Percentiles rank a stretch among this genome's conserved stretches.
Evolutionary conservation across 2,329 filamentous ascomycete genomes (phyloP).

Genomic region (Sporothrix dimorphospora): DNA sequence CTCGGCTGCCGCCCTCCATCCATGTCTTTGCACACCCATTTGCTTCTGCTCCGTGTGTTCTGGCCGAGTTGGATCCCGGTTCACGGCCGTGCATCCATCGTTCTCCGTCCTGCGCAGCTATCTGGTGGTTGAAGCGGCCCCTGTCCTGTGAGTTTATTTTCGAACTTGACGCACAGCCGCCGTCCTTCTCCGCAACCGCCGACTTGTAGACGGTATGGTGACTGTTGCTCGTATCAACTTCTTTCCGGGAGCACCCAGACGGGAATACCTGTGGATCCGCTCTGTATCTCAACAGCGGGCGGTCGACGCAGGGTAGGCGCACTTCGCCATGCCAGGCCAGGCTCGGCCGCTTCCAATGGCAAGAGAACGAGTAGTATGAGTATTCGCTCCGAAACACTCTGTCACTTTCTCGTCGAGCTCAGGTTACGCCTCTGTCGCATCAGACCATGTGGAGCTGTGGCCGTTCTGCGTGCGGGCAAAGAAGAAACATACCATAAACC

Average conservation of each 20-base stretch:
- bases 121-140: neutral
- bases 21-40: neutral
- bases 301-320: neutral
- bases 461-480: neutral
- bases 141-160: neutral
- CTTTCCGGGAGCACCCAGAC: neutral
- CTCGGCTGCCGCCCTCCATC: neutral
- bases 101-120: neutral
- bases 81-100: conserved; percentile 6
- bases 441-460: conserved; percentile 27
- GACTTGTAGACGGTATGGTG: neutral
- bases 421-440: conserved; percentile 2
- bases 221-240: neutral
- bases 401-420: neutral
- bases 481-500: conserved; percentile 19
- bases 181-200: conserved; percentile 3
- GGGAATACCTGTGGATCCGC: neutral
- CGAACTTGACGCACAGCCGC: neutral
- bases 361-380: neutral
- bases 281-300: neutral
- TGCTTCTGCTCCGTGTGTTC: conserved; percentile 19
- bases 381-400: neutral
- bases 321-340: neutral
- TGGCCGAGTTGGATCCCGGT: conserved; percentile 14
- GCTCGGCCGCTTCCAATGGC: neutral